These are phyloP conservation scores for Platismatia glauca DNA, from an alignment of 495 filamentous ascomycete species.

Conservation along the genomic window DNA sequence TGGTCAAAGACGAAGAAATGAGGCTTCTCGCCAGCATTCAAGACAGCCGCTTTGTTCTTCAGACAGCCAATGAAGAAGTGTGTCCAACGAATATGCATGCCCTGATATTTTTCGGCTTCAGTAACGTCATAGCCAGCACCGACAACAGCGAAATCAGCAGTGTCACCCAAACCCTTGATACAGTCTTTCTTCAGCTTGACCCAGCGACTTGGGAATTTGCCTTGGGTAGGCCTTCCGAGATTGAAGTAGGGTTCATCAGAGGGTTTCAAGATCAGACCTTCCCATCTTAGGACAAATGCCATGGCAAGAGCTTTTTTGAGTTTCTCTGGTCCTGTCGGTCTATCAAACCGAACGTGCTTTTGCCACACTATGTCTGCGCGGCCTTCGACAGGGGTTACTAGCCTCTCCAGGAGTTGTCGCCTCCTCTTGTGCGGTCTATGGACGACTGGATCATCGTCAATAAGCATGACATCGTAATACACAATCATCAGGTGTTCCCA, in stretches of 20 bases:
- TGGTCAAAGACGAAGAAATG: conserved; percentile 56
- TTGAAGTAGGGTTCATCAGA: conserved; percentile 69
- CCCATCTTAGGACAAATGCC: conserved; percentile 55
- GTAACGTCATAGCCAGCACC: conserved; percentile 58
- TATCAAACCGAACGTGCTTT: conserved; percentile 53
- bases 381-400: conserved; percentile 49
- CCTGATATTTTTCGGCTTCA: conserved; percentile 42
- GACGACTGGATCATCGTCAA: conserved; percentile 61
- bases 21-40: conserved; percentile 43
- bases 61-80: conserved; percentile 73
- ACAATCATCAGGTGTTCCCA: conserved; percentile 78
- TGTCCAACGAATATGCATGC: conserved; percentile 55
- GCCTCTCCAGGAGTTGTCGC: conserved; percentile 46
- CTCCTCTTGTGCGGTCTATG: conserved; percentile 51
- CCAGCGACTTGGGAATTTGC: conserved; percentile 41
- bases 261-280: conserved; percentile 74
- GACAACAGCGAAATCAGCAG: conserved; percentile 70
- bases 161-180: conserved; percentile 68
- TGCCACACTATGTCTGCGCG: conserved; percentile 53
- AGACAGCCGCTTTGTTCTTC: conserved; percentile 57
- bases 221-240: conserved; percentile 30
- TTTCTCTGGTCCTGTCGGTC: conserved; percentile 30
- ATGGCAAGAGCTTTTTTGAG: conserved; percentile 56
- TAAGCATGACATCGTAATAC: conserved; percentile 67
- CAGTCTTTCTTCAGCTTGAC: conserved; percentile 92